Base-by-base conservation (phyloP, 176 grass and related monocot genomes). In the Musa acuminata region DNA sequence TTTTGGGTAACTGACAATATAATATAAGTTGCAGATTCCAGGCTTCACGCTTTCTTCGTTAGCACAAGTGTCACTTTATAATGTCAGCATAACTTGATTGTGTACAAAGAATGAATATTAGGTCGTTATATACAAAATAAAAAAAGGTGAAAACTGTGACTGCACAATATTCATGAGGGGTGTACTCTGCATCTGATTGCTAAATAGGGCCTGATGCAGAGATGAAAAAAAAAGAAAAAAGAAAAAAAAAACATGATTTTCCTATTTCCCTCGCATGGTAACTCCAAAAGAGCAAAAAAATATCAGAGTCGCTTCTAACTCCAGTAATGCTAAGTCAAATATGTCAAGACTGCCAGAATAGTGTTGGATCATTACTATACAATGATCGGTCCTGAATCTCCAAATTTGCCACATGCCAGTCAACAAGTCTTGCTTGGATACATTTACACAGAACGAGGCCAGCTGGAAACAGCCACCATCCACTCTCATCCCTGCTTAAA, bases 391-490 rank as follows among this genome's bases (percentile, higher is more conserved):
- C 96, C 82, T 99, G 96, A 52, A 99, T 91, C 85, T 99, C 96
- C 78, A 99, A 82, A 84, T 99, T 99, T 79, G 91, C 81, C n/a
- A 99, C 91, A 58, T 99, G 96, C 96, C 91, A 99, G 75, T 99
- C 96, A 54, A 99, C 88, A 69, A 99, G 96, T 82, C 96, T 91
- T 53, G 91, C 96, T 87, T 99, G 96, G 83, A 99, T 89, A 77
- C 91, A 95, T 95, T 99, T 99, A 68, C 89, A 82, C 74, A 99
- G 72, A 67, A 99, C 84, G 27, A 99, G 78, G 66, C 82, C 91
- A 26, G 76, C 80, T 8, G 96, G 96, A 78, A 99, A 95, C 54
- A 99, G 82, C 91, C 96, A 99, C 96, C 96, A 99, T 55, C 96
- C 88, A 48, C 96, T 99, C 80, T 99, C 96, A 81, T 99, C 96